Conservation (phyloP, 805 yeast species). For the Cyberlindnera sargentensis region DNA sequence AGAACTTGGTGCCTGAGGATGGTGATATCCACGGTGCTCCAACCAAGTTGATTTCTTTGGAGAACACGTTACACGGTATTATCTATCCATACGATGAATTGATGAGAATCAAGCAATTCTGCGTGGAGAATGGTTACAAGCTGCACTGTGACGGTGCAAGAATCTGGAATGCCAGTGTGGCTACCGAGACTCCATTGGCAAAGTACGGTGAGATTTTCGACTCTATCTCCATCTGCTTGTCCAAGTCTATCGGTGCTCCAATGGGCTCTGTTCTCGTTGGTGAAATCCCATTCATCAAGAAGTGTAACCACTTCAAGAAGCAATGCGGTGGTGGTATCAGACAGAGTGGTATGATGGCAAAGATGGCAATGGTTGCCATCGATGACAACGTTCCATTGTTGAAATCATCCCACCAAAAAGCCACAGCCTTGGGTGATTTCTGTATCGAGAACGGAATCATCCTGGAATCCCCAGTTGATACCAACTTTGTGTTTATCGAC, state of each 20-base stretch:
- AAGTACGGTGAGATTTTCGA: conserved; percentile 77
- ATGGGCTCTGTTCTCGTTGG: conserved; percentile 87
- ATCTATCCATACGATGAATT: conserved; percentile 80
- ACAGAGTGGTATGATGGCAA: conserved; percentile 75
- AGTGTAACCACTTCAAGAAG: conserved; percentile 80
- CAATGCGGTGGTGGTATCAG: conserved; percentile 93
- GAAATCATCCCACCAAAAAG: conserved; percentile 40
- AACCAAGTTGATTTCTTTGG: conserved; percentile 73
- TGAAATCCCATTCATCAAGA: conserved; percentile 44
- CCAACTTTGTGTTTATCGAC: conserved; percentile 80
- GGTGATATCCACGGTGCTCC: conserved; percentile 86
- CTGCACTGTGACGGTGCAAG: conserved; percentile 94
- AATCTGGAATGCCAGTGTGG: conserved; percentile 81
- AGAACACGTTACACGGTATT: conserved; percentile 81
- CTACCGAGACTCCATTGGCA: conserved; percentile 42
- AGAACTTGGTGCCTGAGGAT: conserved; percentile 54
- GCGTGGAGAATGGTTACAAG: conserved; percentile 49
- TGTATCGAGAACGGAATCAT: conserved; percentile 47
- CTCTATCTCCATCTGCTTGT: conserved; percentile 82
- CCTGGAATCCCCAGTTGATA: conserved; percentile 69
- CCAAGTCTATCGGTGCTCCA: conserved; percentile 91
- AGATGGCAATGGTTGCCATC: conserved; percentile 76
- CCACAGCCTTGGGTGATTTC: conserved; percentile 44
- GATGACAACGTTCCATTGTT: conserved; percentile 56
- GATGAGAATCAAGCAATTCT: conserved; percentile 61